A percentile compares a stretch with the other conserved stretches of the same genome.
These are phyloP conservation scores for Saccharum officinarum DNA, from an alignment of 176 grass and related monocot genomes.

Conservation along the genomic window DNA sequence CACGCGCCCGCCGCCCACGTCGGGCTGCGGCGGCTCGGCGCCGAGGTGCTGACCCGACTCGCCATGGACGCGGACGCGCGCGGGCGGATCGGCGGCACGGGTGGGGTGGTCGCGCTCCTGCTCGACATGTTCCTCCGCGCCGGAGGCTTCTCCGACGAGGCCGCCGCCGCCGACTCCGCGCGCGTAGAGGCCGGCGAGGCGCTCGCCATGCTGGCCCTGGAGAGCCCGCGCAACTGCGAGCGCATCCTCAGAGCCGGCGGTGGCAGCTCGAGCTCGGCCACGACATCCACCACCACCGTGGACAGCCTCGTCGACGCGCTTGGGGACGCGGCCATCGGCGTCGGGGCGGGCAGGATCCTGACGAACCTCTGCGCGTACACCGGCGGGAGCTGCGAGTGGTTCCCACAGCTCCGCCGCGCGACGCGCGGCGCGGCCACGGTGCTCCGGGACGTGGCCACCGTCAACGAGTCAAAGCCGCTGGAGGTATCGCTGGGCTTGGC, in stretches of 20 bases:
- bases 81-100: conserved; percentile 63
- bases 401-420: conserved; percentile 23
- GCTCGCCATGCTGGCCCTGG: conserved; percentile 69
- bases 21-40: conserved; percentile 47
- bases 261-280: not conserved
- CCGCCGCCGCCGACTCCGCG: not conserved
- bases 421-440: conserved; percentile 35
- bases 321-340: not conserved
- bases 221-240: conserved; percentile 65
- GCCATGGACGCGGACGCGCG: conserved; percentile 72
- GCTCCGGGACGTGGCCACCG: conserved; percentile 21
- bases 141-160: not conserved
- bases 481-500: conserved; percentile 60
- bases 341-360: conserved; percentile 54
- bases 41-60: conserved; percentile 65
- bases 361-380: conserved; percentile 63
- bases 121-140: conserved; percentile 58
- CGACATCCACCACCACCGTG: not conserved
- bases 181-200: conserved; percentile 73
- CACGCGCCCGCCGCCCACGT: conserved; percentile 7
- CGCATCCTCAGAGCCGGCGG: conserved; percentile 41
- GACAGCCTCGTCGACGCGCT: conserved; percentile 47
- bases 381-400: conserved; percentile 6
- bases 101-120: conserved; percentile 59
- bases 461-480: conserved; percentile 22